Conservation (phyloP, 148 eudicot species). For the Camellia sinensis region DNA sequence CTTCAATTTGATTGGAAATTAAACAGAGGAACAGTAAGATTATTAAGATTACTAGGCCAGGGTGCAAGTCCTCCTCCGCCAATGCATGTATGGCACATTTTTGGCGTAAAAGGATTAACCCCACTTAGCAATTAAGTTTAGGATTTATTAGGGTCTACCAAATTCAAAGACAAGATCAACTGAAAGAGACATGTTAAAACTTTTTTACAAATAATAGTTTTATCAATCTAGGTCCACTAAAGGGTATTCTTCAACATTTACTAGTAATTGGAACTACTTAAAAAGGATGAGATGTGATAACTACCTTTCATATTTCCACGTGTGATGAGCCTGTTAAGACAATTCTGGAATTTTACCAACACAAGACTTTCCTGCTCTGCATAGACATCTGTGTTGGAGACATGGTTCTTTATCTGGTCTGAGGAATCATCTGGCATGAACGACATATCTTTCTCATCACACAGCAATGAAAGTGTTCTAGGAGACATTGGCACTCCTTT, state of each 20-base stretch:
- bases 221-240: background rate
- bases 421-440: background rate
- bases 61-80: too few species aligned
- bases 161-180: background rate
- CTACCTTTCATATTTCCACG: background rate
- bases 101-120: too few species aligned
- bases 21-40: too few species aligned
- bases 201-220: background rate
- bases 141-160: too few species aligned
- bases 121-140: too few species aligned
- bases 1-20: too few species aligned
- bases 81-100: too few species aligned
- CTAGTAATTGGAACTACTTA: background rate
- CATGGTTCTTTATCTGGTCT: slow-evolving; percentile 14
- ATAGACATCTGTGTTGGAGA: slow-evolving; percentile 28
- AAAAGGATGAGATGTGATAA: background rate
- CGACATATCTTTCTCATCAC: background rate
- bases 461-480: background rate
- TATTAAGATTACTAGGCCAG: too few species aligned
- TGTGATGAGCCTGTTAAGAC: background rate
- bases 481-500: slow-evolving; percentile 13
- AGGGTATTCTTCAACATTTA: background rate
- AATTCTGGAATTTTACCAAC: background rate
- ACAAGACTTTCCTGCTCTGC: background rate
- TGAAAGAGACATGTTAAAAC: background rate